Base-by-base conservation (phyloP, 352 stramenopile genomes). In the Globisporangium okanoganense region DNA sequence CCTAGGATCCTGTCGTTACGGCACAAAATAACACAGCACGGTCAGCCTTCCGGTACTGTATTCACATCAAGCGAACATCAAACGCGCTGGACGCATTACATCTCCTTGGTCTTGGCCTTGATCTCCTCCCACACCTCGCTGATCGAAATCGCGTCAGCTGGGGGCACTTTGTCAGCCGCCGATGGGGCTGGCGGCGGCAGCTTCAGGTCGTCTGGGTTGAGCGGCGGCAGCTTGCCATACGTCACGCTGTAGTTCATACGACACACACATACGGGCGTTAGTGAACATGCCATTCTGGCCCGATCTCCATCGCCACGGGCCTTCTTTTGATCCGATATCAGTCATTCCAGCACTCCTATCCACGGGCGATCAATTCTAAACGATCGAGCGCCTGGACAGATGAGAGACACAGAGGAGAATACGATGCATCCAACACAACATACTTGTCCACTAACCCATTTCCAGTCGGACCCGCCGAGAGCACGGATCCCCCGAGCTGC, bases 161-260 rank as follows among this genome's bases (percentile, higher is more conserved):
- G 73, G 50, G 79, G 67, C 13, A 82, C 88, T 67, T 92, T 93
- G 24, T 87, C 77, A 3, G 85, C 85, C 4, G 81, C 82, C 13
- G 83, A 92, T 44, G 85, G 85, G 2, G 85, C 79, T 7, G 85
- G 83, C 47, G 83, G 78, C 36, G 85, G 85, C 14, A 90, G 69
- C 73, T 93, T 93, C 52, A 95, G 70, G 68, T 95, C 85, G 52
- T 95, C 85, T 25, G 85, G 85, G 65, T 95, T 95, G 47, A 95
- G 66, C 45, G 85, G 85, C 58, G 85, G 79, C 49, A 94, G 65
- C 64, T 92, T 92, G 59, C 82, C 82, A 55, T 92, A 92, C 44
- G 69, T 85, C 36, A 77, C 70, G 40, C 82, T 91, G 45, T 9
- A n/a, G 9, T 45, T 20, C 16, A 13, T 55, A 16, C 10, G 20